Percentiles rank a stretch among this genome's conserved stretches.
phyloP scores from a whole-genome alignment of 2,329 filamentous ascomycete species.

The Sclerotiophoma versabilis region DNA sequence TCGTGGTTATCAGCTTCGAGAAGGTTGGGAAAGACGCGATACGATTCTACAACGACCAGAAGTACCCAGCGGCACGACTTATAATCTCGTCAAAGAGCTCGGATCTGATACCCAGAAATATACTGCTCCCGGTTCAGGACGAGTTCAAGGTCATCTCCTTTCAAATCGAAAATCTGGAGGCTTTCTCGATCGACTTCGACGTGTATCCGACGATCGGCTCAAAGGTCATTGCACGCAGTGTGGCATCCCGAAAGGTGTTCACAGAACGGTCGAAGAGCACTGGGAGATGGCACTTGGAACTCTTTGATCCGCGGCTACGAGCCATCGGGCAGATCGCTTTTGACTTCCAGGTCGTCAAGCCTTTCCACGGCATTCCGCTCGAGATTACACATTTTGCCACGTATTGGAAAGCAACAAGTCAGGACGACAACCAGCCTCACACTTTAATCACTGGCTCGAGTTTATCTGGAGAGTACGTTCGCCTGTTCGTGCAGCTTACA shows the following conservation, averaged over 20 bases:
- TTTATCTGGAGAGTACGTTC: constrained; percentile 92
- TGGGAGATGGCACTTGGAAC: constrained; percentile 80
- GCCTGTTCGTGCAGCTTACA: constrained; percentile 90
- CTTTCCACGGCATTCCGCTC: constrained; percentile 87
- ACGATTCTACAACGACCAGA: constrained; percentile 95
- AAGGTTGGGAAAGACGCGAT: constrained; percentile 76
- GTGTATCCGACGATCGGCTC: constrained; percentile 97
- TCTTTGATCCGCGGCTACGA: constrained; percentile 90
- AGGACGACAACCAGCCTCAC: constrained; percentile 83
- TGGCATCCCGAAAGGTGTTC: constrained; percentile 88
- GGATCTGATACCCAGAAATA: constrained; percentile 94
- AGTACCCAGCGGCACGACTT: constrained; percentile 91
- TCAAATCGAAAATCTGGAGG: constrained; percentile 91
- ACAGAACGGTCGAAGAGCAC: constrained; percentile 76
- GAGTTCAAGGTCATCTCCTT: constrained; percentile 93
- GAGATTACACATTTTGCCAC: constrained; percentile 99
- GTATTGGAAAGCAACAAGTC: constrained; percentile 98
- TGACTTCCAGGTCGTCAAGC: constrained; percentile 94
- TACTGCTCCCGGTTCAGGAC: constrained; percentile 94
- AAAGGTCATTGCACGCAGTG: constrained; percentile 95
- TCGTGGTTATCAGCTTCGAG: constrained; percentile 91
- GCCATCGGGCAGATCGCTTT: constrained; percentile 95
- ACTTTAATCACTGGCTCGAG: constrained; percentile 94
- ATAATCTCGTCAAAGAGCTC: constrained; percentile 97
- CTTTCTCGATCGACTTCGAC: constrained; percentile 95